Evolutionary conservation across 306 rosid species (phyloP).

Genomic region (Rosa chinensis): DNA sequence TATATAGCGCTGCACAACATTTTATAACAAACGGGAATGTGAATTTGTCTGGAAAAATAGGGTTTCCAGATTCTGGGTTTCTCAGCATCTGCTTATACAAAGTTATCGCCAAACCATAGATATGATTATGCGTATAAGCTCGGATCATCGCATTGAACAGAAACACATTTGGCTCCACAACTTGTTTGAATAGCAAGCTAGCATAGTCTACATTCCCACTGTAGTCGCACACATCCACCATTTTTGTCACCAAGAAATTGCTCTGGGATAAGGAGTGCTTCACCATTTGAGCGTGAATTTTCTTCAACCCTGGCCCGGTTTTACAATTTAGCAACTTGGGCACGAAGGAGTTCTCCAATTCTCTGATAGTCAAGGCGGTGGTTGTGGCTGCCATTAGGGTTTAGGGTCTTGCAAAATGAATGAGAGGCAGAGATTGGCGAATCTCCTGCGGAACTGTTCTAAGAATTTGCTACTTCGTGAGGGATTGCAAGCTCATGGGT

Average conservation of each 20-base stretch:
- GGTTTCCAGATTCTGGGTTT: constrained; percentile 18
- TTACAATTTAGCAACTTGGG: constrained; percentile 46
- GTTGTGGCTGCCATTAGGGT: constrained; percentile 28
- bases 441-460: constrained; percentile 42
- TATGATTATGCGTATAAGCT: constrained; percentile 48
- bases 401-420: constrained; percentile 25
- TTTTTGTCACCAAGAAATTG: constrained; percentile 66
- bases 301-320: constrained; percentile 38
- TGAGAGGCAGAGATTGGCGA: constrained; percentile 36
- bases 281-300: constrained; percentile 50
- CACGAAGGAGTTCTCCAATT: constrained; percentile 52
- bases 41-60: constrained; percentile 49
- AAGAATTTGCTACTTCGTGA: constrained; percentile 35
- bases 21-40: constrained; percentile 72
- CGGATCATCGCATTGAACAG: constrained; percentile 63
- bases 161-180: constrained; percentile 51
- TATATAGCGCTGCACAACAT: constrained; percentile 53
- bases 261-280: constrained; percentile 61
- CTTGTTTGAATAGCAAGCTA: constrained; percentile 49
- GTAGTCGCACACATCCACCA: constrained; percentile 59
- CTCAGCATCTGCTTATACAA: constrained; percentile 56
- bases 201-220: constrained; percentile 46
- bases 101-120: constrained; percentile 31
- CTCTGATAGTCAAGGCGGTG: constrained; percentile 28
- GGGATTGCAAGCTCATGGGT: constrained; percentile 51